phyloP scores from a whole-genome alignment of 495 filamentous ascomycete genomes.

The Aspergillus steynii region DNA sequence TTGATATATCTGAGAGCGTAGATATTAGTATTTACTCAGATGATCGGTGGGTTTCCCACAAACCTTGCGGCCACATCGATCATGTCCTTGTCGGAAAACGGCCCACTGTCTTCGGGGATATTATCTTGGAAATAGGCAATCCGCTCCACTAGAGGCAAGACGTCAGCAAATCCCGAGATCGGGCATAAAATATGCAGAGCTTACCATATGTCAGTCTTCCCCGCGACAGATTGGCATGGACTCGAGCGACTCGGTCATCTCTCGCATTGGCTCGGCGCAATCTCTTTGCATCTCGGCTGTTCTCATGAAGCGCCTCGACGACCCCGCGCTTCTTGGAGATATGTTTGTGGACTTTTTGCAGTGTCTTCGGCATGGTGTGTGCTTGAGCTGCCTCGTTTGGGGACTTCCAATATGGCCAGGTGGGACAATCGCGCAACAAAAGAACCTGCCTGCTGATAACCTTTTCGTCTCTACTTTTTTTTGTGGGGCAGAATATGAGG shows the following conservation, averaged over 20 bases:
- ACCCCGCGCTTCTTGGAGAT: constrained; percentile 72
- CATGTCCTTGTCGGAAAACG: constrained; percentile 59
- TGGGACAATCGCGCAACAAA: not conserved
- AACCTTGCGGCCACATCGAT: constrained; percentile 64
- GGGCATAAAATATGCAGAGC: constrained; percentile 14
- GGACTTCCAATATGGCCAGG: not conserved
- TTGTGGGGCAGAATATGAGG: not conserved
- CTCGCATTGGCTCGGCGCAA: constrained; percentile 71
- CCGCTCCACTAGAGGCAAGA: constrained; percentile 58
- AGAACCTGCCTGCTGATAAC: not conserved
- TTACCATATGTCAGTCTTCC: constrained; percentile 67
- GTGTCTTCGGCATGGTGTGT: constrained; percentile 66
- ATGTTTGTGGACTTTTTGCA: constrained; percentile 80
- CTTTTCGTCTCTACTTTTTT: not conserved
- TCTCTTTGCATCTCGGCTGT: constrained; percentile 75
- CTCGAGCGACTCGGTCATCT: constrained; percentile 72
- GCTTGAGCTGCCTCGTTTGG: constrained; percentile 5
- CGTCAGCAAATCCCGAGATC: constrained; percentile 13
- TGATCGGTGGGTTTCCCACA: constrained; percentile 10
- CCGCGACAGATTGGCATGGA: constrained; percentile 61
- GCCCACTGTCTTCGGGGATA: constrained; percentile 51
- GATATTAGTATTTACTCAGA: not conserved
- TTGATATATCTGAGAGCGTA: constrained; percentile 62
- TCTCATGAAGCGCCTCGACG: constrained; percentile 72
- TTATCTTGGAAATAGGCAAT: constrained; percentile 70